Evolutionary conservation across 352 stramenopile genomes (phyloP), one percentile per base, ranked within the genome.

Genomic region (Globisporangium carolinianum): DNA sequence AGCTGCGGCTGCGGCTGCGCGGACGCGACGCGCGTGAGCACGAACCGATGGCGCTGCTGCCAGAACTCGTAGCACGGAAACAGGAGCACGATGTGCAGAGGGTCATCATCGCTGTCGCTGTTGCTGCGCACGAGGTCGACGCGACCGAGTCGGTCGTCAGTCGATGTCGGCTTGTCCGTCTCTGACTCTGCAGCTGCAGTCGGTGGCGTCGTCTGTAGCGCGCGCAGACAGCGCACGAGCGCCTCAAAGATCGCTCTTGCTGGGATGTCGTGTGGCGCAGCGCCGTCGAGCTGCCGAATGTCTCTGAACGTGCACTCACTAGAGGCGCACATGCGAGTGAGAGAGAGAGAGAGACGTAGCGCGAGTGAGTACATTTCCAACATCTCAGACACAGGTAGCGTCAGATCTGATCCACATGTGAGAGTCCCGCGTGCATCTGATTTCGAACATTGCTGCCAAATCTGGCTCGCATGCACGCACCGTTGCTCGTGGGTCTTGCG

Each of bases 61-160:
- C 68, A 79, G 18, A 79, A 62, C 36, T 79, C 71, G 49, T 73
- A 69, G 24, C 60, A 69, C 35, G 71, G 71, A 17, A 75, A 79
- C 38, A 60, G 47, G 17, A 79, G 65, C n/a, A 63, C 49, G 39
- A 79, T 51, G 38, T 54, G 68, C 51, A 75, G 45, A 8, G 32
- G 39, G 14, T 57, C 47, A 6, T 43, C 32, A n/a, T 56, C 46
- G 14, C 50, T 24, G 24, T 24, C 11, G 7, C 7, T 43, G 39
- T 43, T 2, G 39, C 7, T 7, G 11, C 11, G 65, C 53, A 65
- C 10, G 53, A 79, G 54, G 49, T 69, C 60, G 18, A 79, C 59
- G 52, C 69, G 58, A 32, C 65, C 68, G 43, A 63, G 71, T 35
- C 4, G 7, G 42, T 75, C 68, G n/a, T 58, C 58, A 8, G 41